These are phyloP conservation scores for Delphinella strobiligena DNA, from an alignment of 2,329 filamentous ascomycete genomes.

Conservation along the genomic window DNA sequence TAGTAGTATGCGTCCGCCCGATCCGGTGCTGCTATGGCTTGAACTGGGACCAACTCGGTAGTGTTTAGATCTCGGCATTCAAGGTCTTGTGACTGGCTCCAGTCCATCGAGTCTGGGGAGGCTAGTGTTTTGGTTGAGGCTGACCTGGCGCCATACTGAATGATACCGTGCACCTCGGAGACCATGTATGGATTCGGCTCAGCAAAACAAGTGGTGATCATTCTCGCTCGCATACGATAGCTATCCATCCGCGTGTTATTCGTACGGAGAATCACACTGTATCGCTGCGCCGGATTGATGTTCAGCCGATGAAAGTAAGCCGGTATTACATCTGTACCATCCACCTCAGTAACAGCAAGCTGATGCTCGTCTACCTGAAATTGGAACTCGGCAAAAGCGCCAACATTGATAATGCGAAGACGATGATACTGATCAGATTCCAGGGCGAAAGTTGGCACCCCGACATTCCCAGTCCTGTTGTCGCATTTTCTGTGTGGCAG, in stretches of 20 bases:
- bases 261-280: conserved; percentile 51
- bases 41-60: conserved; percentile 33
- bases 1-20: conserved; percentile 42
- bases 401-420: conserved; percentile 51
- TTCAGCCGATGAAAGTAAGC: conserved; percentile 44
- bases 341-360: conserved; percentile 52
- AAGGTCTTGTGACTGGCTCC: conserved; percentile 36
- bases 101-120: conserved; percentile 34
- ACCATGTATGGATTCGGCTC: conserved; percentile 35
- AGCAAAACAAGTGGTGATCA: conserved; percentile 49
- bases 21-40: conserved; percentile 30
- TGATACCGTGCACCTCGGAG: conserved; percentile 37
- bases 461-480: conserved; percentile 16
- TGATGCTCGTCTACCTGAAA: conserved; percentile 53
- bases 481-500: conserved; percentile 26
- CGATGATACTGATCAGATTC: conserved; percentile 40
- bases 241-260: conserved; percentile 23
- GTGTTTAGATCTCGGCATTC: conserved; percentile 42
- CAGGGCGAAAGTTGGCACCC: conserved; percentile 22
- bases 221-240: conserved; percentile 43
- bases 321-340: conserved; percentile 51
- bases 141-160: conserved; percentile 29
- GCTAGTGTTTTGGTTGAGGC: not conserved
- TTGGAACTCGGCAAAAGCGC: conserved; percentile 54
- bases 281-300: conserved; percentile 57